Conservation (phyloP, 169 alveolate species). For the Toxoplasma gondii region DNA sequence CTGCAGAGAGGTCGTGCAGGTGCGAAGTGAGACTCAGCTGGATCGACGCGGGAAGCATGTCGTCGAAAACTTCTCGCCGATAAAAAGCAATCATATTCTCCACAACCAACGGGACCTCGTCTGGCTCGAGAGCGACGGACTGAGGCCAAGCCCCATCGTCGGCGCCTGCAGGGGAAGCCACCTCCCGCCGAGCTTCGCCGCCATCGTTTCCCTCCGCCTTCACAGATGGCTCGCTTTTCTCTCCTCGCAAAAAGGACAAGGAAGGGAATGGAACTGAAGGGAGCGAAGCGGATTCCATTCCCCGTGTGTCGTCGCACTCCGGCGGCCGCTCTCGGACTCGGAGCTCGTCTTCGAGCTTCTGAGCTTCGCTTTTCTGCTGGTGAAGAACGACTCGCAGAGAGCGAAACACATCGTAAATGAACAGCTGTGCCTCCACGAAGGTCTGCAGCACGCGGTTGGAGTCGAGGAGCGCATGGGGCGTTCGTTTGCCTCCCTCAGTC, state of each 20-base stretch:
- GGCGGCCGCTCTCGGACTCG: too few relatives aligned
- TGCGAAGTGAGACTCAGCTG: conserved; percentile 1
- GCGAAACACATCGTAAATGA: conserved; percentile 14
- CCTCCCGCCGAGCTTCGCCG: neutral
- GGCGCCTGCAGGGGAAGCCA: neutral
- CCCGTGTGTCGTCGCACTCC: too few relatives aligned
- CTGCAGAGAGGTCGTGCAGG: neutral
- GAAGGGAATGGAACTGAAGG: neutral
- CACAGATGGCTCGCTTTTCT: neutral
- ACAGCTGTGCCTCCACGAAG: conserved; percentile 10
- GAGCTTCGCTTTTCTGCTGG: neutral
- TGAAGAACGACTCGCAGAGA: conserved; percentile 4
- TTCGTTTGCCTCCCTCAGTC: neutral
- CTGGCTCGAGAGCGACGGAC: neutral
- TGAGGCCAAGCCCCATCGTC: neutral
- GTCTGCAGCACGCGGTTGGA: neutral
- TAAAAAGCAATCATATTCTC: neutral
- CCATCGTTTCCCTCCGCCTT: neutral
- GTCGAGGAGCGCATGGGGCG: neutral
- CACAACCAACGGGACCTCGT: neutral
- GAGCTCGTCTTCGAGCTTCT: neutral
- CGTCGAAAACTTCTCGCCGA: neutral
- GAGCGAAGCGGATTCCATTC: neutral
- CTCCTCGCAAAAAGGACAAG: neutral
- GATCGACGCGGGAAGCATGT: neutral